Base-by-base conservation (phyloP, 441 rosid genomes). In the Gossypium aridum region DNA sequence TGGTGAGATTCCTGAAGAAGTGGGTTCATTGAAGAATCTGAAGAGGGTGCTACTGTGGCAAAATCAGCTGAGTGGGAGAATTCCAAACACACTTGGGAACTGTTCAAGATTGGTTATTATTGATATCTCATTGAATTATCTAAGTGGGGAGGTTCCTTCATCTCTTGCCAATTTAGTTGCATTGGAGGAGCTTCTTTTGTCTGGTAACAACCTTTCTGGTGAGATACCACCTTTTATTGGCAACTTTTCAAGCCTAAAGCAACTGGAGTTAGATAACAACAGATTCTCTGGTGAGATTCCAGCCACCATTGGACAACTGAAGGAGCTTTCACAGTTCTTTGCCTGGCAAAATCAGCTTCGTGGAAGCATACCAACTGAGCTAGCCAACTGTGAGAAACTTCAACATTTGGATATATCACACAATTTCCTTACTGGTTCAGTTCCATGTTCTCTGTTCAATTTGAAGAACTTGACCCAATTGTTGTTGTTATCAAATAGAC, bases 321-420 rank as follows among this genome's bases (percentile, higher is more conserved):
- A 78, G 71, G 86, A 87, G 81, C 93, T 91, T 34, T 76, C 80
- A 16, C 71, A 89, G 74, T 91, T 91, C 81, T 91, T 78, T 71
- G 93, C 91, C 9, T 91, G 96, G 93, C 85, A 91, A 75, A 89
- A 91, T 81, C 85, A 81, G 66, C 88, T 91, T 43, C 71, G 75
- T 51, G 93, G 93, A 70, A 79, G 82, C 81, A 86, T 91, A 73
- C 93, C 96, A 9, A 64, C 62, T 45, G 87, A 86, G 80, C 83
- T 91, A 1, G 87, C 85, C 70, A 78, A 80, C 73, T 91, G 96
- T 60, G 56, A 77, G 81, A 83, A 84, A 51, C 92, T 91, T 74
- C 83, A 91, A 81, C 85, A 90, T 37, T 71, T 91, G 83, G 96
- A 91, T 80, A 82, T 91, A 64, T 91, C 96, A 14, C 92, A 86